Conservation (phyloP, 331 rosid species). For the Saraca asoca region DNA sequence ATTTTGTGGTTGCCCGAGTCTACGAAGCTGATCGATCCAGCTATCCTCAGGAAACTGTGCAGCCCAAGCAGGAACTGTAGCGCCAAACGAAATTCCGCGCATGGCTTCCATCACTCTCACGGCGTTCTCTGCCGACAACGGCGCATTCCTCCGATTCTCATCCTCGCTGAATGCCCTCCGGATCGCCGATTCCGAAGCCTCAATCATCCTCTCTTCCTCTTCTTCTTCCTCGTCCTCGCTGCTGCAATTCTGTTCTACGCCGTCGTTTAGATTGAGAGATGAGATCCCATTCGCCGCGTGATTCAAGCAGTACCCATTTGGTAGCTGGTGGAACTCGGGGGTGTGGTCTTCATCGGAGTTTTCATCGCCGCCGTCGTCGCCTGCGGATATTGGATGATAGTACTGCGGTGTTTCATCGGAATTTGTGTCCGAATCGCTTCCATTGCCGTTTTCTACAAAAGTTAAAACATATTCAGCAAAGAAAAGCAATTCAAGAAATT, state of each 20-base stretch:
- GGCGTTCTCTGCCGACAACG: slow-evolving; percentile 74
- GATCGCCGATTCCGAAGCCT: slow-evolving; percentile 47
- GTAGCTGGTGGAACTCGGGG: slow-evolving; percentile 35
- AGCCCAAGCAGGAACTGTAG: slow-evolving; percentile 75
- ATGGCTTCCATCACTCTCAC: slow-evolving; percentile 80
- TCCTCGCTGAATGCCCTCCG: slow-evolving; percentile 74
- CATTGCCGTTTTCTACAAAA: slow-evolving; percentile 53
- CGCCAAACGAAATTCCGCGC: slow-evolving; percentile 74
- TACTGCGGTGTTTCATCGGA: slow-evolving; percentile 53
- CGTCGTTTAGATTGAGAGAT: slow-evolving; percentile 55
- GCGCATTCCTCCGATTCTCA: slow-evolving; percentile 69
- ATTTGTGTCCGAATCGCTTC: slow-evolving; percentile 80
- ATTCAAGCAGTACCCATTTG: slow-evolving; percentile 46
- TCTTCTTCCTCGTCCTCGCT: slow-evolving; percentile 42
- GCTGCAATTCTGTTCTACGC: slow-evolving; percentile 40
- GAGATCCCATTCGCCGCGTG: slow-evolving; percentile 60
- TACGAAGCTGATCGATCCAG: slow-evolving; percentile 76
- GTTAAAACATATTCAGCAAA: slow-evolving; percentile 17
- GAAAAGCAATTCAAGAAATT: not conserved
- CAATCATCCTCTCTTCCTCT: slow-evolving; percentile 41
- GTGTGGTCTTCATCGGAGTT: slow-evolving; percentile 47
- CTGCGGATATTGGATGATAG: slow-evolving; percentile 73
- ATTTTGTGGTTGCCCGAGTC: slow-evolving; percentile 45
- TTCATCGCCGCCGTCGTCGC: slow-evolving; percentile 41
- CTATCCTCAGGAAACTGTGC: slow-evolving; percentile 56